Conservation (phyloP, 106 monocot species). For the Xerophyta viscosa region DNA sequence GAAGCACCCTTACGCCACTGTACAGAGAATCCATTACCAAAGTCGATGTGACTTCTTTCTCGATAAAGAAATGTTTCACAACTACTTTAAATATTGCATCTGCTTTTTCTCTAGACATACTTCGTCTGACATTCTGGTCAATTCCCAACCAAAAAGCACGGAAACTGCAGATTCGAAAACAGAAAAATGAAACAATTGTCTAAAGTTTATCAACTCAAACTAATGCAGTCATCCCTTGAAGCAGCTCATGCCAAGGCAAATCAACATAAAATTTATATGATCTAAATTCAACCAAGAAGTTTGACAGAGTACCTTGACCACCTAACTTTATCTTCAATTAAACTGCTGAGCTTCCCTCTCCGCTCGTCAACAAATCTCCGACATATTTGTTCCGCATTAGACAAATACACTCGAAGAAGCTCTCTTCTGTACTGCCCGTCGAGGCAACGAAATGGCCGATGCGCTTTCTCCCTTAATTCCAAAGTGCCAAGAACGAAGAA, state of each 20-base stretch:
- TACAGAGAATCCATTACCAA: conserved; percentile 95
- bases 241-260: too few relatives aligned
- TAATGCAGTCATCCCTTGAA: too few relatives aligned
- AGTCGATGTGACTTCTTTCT: conserved; percentile 96
- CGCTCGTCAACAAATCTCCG: conserved; percentile 74
- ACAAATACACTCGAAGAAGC: conserved; percentile 66
- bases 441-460: conserved; percentile 88
- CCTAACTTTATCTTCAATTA: conserved; percentile 67
- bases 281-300: too few relatives aligned
- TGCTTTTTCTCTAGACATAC: conserved; percentile 68
- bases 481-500: too few relatives aligned
- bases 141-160: conserved; percentile 67
- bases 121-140: conserved; percentile 34
- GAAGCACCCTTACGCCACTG: conserved; percentile 78
- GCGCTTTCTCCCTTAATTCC: conserved; percentile 80
- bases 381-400: conserved; percentile 86
- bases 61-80: conserved; percentile 84
- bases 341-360: conserved; percentile 54
- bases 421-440: conserved; percentile 81
- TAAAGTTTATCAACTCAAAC: too few relatives aligned
- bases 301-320: conserved; percentile 99
- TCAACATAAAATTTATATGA: too few relatives aligned
- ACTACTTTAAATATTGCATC: conserved; percentile 68
- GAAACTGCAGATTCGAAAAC: conserved; percentile 89
- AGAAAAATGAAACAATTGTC: too few relatives aligned